These are phyloP conservation scores for Aspergillus sp. DNA, from an alignment of 2,329 filamentous ascomycete genomes.

Conservation along the genomic window DNA sequence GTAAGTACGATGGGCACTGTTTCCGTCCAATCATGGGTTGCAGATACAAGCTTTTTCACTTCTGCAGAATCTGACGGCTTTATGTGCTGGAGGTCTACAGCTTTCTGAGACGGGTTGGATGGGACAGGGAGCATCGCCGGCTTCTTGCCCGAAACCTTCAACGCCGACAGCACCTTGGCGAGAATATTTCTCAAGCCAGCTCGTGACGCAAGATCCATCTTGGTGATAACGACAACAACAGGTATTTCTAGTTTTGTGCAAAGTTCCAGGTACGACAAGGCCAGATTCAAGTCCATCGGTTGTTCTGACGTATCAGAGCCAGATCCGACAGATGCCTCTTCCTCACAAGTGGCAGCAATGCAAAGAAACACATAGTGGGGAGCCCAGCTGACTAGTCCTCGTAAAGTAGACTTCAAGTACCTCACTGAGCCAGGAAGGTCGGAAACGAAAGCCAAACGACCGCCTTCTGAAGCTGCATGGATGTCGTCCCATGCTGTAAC, in stretches of 20 bases:
- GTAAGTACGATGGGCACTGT: constrained; percentile 84
- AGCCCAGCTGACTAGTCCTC: constrained; percentile 91
- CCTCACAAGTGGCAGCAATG: constrained; percentile 71
- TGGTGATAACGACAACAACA: constrained; percentile 81
- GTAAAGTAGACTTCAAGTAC: constrained; percentile 83
- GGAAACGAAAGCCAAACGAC: constrained; percentile 78
- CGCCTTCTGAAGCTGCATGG: constrained; percentile 72
- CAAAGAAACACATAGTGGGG: constrained; percentile 93
- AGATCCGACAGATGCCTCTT: constrained; percentile 43
- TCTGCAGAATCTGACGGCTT: constrained; percentile 57
- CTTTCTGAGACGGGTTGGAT: constrained; percentile 49
- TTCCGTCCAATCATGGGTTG: constrained; percentile 40
- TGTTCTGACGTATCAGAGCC: constrained; percentile 25
- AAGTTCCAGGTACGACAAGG: constrained; percentile 77
- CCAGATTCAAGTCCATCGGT: constrained; percentile 64
- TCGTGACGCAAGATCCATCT: constrained; percentile 82
- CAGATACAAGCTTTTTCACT: constrained; percentile 56
- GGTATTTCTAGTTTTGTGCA: constrained; percentile 79
- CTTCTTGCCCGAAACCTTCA: constrained; percentile 73
- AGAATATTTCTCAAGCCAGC: constrained; percentile 68
- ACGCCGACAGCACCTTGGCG: constrained; percentile 68
- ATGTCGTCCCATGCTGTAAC: constrained; percentile 94
- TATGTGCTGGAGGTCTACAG: constrained; percentile 57
- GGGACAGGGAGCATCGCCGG: constrained; percentile 66
- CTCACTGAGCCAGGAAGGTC: constrained; percentile 90